Conservation (phyloP, 1,284 basidiomycete species). For the Tetrapyrgos nigripes region DNA sequence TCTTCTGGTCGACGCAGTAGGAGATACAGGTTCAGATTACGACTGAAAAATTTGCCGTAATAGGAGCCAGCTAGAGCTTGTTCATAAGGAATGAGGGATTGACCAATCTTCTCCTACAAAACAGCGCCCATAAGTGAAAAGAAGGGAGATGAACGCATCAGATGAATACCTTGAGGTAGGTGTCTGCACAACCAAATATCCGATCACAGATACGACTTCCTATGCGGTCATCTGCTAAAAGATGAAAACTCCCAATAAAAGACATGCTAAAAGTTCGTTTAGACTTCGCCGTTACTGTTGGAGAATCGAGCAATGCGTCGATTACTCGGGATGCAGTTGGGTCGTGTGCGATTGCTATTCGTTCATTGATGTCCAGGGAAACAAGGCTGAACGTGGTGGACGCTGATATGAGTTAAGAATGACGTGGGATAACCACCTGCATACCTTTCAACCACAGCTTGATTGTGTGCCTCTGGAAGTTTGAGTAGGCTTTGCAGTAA, state of each 20-base stretch:
- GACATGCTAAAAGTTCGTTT: slow-evolving; percentile 76
- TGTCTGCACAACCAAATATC: slow-evolving; percentile 87
- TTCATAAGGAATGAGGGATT: slow-evolving; percentile 76
- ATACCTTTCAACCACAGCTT: slow-evolving; percentile 73
- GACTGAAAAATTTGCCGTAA: slow-evolving; percentile 87
- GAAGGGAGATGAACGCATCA: neutral
- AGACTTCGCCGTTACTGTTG: slow-evolving; percentile 67
- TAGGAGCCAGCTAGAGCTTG: slow-evolving; percentile 74
- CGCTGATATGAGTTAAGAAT: slow-evolving; percentile 3
- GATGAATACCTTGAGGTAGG: slow-evolving; percentile 80
- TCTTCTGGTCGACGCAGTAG: slow-evolving; percentile 81
- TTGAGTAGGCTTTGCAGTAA: slow-evolving; percentile 83
- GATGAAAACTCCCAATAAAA: slow-evolving; percentile 80
- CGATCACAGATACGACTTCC: slow-evolving; percentile 89
- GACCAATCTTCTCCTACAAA: slow-evolving; percentile 90
- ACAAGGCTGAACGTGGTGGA: slow-evolving; percentile 53
- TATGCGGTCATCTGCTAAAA: slow-evolving; percentile 85
- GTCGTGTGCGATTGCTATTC: slow-evolving; percentile 73
- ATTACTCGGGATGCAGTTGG: slow-evolving; percentile 83
- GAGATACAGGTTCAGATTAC: slow-evolving; percentile 81
- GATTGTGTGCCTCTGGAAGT: slow-evolving; percentile 69
- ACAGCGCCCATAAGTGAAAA: slow-evolving; percentile 6
- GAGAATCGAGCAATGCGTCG: slow-evolving; percentile 78
- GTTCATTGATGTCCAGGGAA: slow-evolving; percentile 61
- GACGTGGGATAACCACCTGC: slow-evolving; percentile 15